phyloP scores from a whole-genome alignment of 2,329 filamentous ascomycete species.

The Pyrenophora tritici-repentis region DNA sequence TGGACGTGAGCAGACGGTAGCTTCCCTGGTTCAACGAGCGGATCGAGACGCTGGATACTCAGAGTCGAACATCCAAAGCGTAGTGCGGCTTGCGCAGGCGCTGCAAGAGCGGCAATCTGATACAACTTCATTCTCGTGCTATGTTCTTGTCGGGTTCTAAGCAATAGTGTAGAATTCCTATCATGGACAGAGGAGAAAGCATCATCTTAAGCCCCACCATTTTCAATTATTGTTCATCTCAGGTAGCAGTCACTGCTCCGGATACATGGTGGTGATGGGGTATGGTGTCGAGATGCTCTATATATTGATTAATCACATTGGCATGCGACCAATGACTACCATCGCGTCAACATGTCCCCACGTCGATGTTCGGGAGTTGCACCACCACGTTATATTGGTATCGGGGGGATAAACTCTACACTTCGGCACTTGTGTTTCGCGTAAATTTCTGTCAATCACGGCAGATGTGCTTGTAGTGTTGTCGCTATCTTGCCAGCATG shows the following conservation, averaged over 20 bases:
- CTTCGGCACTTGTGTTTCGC: conserved; percentile 10
- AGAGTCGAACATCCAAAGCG: conserved; percentile 32
- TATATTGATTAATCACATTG: conserved; percentile 10
- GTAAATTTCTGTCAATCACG: conserved; percentile 6
- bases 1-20: conserved; percentile 28
- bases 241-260: neutral
- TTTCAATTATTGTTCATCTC: neutral
- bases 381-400: neutral
- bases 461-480: neutral
- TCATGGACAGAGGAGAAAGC: neutral
- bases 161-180: neutral
- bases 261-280: conserved; percentile 3
- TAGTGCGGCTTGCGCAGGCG: conserved; percentile 27
- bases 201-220: conserved; percentile 4
- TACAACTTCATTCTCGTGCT: conserved; percentile 25
- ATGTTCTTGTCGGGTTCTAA: no score
- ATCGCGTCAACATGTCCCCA: neutral
- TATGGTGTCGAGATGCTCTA: conserved; percentile 10
- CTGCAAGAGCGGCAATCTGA: conserved; percentile 17
- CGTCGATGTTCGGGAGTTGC: neutral
- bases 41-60: conserved; percentile 35
- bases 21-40: conserved; percentile 29
- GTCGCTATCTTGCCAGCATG: no score
- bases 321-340: conserved; percentile 6
- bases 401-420: conserved; percentile 1